Conservation (phyloP, 768 basidiomycete genomes). For the Phaeolepiota aurea region DNA sequence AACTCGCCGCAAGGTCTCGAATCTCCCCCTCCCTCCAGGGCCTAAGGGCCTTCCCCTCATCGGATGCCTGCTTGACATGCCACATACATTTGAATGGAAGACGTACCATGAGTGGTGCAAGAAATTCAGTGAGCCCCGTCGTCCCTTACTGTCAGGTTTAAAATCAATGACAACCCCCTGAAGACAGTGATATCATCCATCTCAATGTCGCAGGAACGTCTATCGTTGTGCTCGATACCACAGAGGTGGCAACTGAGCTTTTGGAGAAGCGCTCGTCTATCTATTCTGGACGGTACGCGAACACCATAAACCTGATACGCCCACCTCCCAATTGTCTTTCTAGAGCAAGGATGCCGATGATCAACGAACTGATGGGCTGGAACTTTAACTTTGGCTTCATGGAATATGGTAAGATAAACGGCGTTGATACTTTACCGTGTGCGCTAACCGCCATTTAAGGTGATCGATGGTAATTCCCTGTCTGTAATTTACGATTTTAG, state of each 20-base stretch:
- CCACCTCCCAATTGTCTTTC: background rate
- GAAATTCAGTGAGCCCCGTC: slow-evolving; percentile 19
- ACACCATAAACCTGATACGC: too few relatives aligned
- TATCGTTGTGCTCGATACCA: slow-evolving; percentile 24
- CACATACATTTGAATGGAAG: slow-evolving; percentile 23
- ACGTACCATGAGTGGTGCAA: slow-evolving; percentile 32
- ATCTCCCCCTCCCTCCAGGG: slow-evolving; percentile 29
- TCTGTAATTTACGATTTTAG: background rate
- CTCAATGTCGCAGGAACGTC: slow-evolving; percentile 16
- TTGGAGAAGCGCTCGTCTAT: slow-evolving; percentile 31
- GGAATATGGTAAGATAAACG: slow-evolving; percentile 22
- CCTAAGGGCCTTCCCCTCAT: slow-evolving; percentile 30
- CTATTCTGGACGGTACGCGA: slow-evolving; percentile 25
- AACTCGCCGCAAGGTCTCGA: slow-evolving; percentile 5
- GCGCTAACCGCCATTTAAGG: too few relatives aligned
- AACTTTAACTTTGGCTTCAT: slow-evolving; percentile 19
- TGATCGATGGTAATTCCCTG: slow-evolving; percentile 5
- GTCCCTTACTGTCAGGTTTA: background rate
- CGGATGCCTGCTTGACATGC: slow-evolving; percentile 32
- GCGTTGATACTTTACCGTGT: too few relatives aligned
- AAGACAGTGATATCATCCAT: slow-evolving; percentile 21
- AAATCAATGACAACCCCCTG: background rate
- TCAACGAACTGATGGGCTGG: slow-evolving; percentile 17
- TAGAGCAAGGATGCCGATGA: slow-evolving; percentile 12
- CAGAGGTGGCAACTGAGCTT: slow-evolving; percentile 28